These are phyloP conservation scores for Oldenlandia corymbosa DNA, from an alignment of 257 asterid genomes.

Conservation along the genomic window DNA sequence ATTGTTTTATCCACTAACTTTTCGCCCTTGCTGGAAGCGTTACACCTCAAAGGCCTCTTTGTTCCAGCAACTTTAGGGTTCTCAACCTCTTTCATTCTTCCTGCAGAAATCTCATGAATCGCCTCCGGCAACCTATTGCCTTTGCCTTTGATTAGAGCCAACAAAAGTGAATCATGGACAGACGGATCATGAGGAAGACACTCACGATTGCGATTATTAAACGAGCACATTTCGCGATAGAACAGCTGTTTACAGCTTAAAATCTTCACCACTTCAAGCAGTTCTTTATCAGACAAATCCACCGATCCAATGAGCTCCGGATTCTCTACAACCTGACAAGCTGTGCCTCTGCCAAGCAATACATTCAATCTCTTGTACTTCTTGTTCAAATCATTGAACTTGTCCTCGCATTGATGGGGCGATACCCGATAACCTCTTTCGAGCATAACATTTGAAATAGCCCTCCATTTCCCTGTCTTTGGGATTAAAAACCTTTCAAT, in stretches of 20 bases:
- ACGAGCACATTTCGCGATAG: slow-evolving; percentile 45
- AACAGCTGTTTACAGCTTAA: slow-evolving; percentile 39
- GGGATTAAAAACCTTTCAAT: slow-evolving; percentile 4
- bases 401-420: slow-evolving; percentile 66
- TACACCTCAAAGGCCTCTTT: background rate
- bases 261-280: slow-evolving; percentile 35
- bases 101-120: slow-evolving; percentile 16
- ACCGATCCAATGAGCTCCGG: slow-evolving; percentile 30
- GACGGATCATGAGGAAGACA: slow-evolving; percentile 32
- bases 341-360: slow-evolving; percentile 30
- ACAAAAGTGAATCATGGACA: slow-evolving; percentile 21
- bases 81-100: slow-evolving; percentile 27
- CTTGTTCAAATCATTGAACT: slow-evolving; percentile 47
- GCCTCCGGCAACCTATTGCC: slow-evolving; percentile 3
- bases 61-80: slow-evolving; percentile 11
- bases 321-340: slow-evolving; percentile 32
- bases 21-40: slow-evolving; percentile 2
- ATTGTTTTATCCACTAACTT: background rate
- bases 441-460: slow-evolving; percentile 35
- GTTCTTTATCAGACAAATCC: slow-evolving; percentile 24
- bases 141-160: slow-evolving; percentile 31
- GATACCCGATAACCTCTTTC: slow-evolving; percentile 47
- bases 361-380: slow-evolving; percentile 42
- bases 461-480: slow-evolving; percentile 49
- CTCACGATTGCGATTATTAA: slow-evolving; percentile 25